A percentile compares a stretch with the other conserved stretches of the same genome.
phyloP scores from a whole-genome alignment of 1,139 yeast genomes.

The Candida tropicalis region DNA sequence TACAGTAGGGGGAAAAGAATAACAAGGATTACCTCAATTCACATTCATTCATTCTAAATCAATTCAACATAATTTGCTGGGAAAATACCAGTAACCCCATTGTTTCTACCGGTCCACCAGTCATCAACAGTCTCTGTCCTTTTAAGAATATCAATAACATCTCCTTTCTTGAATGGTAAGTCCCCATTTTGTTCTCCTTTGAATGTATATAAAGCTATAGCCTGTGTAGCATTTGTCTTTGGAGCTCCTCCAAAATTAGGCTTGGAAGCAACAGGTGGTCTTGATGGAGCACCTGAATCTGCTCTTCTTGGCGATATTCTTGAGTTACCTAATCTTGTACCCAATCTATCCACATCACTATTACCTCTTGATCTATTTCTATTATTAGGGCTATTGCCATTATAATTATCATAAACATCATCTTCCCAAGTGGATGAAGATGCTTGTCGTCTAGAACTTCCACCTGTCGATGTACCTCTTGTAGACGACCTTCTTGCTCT shows the following conservation, averaged over 20 bases:
- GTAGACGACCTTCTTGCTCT: conserved; percentile 20
- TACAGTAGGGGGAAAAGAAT: background rate
- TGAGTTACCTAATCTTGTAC: conserved; percentile 34
- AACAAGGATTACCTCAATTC: background rate
- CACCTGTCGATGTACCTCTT: conserved; percentile 18
- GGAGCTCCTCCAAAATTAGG: conserved; percentile 53
- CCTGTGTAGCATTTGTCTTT: conserved; percentile 64
- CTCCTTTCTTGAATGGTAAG: conserved; percentile 90
- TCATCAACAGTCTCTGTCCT: conserved; percentile 88
- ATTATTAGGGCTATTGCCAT: conserved; percentile 17
- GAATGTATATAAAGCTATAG: conserved; percentile 85
- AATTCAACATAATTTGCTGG: conserved; percentile 96
- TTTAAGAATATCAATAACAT: conserved; percentile 84
- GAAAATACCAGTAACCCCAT: conserved; percentile 86
- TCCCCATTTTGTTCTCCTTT: conserved; percentile 93
- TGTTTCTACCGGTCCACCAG: conserved; percentile 97
- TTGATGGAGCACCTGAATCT: conserved; percentile 30
- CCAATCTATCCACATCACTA: conserved; percentile 40
- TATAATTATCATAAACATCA: conserved; percentile 62
- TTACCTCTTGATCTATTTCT: conserved; percentile 31
- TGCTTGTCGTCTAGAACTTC: conserved; percentile 12
- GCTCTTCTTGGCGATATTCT: conserved; percentile 23
- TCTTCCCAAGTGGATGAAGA: conserved; percentile 68
- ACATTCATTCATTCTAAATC: conserved; percentile 36
- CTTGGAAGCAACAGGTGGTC: conserved; percentile 49